Conservation (phyloP, 768 basidiomycete genomes). For the Hygrophoropsis aurantiaca region DNA sequence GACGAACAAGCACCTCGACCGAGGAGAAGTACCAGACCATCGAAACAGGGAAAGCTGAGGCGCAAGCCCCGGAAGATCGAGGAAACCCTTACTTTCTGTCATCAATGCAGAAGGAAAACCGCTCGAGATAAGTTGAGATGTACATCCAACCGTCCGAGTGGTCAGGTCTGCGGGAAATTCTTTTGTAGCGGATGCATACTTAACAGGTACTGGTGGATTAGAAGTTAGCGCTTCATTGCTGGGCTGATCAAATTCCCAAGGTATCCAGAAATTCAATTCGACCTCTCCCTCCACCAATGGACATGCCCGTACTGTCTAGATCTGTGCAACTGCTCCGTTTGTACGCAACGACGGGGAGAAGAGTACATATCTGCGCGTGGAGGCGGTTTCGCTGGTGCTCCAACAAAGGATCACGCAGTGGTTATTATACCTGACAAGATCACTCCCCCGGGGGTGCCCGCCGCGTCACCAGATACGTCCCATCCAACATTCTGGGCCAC, state of each 20-base stretch:
- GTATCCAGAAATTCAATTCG: constrained; percentile 40
- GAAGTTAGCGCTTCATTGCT: no score
- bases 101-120: constrained; percentile 34
- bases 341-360: constrained; percentile 46
- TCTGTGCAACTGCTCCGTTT: constrained; percentile 50
- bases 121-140: constrained; percentile 36
- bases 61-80: background rate
- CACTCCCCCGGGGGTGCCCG: background rate
- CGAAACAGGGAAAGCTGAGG: background rate
- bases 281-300: constrained; percentile 27
- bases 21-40: background rate
- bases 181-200: constrained; percentile 37
- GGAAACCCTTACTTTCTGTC: constrained; percentile 30
- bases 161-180: constrained; percentile 26
- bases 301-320: constrained; percentile 45
- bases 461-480: constrained; percentile 2
- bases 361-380: constrained; percentile 37
- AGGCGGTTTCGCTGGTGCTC: constrained; percentile 18
- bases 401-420: constrained; percentile 22
- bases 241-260: constrained; percentile 23
- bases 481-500: constrained; percentile 33
- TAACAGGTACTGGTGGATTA: constrained; percentile 33
- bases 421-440: constrained; percentile 20
- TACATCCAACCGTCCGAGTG: constrained; percentile 16
- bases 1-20: background rate